Base-by-base conservation (phyloP, 768 basidiomycete genomes). In the Boletus rubescentipes region DNA sequence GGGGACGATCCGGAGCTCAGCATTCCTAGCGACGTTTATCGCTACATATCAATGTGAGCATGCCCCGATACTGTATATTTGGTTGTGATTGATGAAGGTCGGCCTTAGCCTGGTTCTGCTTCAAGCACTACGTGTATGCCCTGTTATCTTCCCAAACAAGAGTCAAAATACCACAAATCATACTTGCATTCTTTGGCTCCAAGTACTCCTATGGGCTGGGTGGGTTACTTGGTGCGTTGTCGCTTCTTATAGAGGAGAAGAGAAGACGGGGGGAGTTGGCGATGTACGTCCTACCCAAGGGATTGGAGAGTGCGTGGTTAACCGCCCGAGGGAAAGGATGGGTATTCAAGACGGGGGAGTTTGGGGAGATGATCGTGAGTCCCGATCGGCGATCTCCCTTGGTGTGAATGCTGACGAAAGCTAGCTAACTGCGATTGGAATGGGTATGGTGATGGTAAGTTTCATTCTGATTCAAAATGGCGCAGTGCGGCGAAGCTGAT, bases 231-330 rank as follows among this genome's bases (percentile, higher is more conserved):
- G 77, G 88, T 10, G 93, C 91, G 12, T 61, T 96, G 11, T 79
- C 91, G 9, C 72, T 98, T 44, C 83, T 97, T 53, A 80, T 95
- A 4, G 96, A 98, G 64, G 94, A 92, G 65, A 86, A 83, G 73
- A 80, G 87, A 62, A 78, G 96, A n/a, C 80, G 94, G 5, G 89
- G 83, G 1, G 96, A 98, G 72, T 74, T 98, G 58, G 93, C 94
- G 56, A 91, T 93, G 93, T 93, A 89, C 66, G 87, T 86, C 2
- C 72, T 98, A 23, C 96, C 96, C 5, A 91, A 93, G 68, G 91
- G 83, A 0, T 69, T 98, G 34, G 94, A 98, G 75, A 91, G 91
- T 49, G 82, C 83, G n/a, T 98, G 93, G 94, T 77, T 86, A 1
- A 83, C 85, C 65, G 82, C 86, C 9, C 72, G 89, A 23, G 88